Percentiles rank a stretch among this genome's conserved stretches.
Conservation (phyloP, 192 early-diverging fungal species). For the Coemansia sp. region DNA sequence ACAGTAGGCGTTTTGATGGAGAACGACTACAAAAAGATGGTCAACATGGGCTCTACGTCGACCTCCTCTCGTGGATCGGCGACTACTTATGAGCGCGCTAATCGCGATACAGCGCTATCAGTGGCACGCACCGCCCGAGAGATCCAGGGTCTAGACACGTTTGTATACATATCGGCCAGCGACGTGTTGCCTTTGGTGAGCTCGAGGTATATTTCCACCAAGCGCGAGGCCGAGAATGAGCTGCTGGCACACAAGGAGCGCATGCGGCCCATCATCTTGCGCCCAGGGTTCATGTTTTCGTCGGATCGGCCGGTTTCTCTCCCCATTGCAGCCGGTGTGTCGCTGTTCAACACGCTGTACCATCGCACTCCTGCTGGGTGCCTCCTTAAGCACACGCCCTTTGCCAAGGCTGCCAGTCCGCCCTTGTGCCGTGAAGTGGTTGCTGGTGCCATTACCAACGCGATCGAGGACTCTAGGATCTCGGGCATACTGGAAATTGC, state of each 20-base stretch:
- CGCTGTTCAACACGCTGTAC: slow-evolving; percentile 40
- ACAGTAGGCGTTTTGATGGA: slow-evolving; percentile 71
- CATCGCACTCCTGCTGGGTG: slow-evolving; percentile 38
- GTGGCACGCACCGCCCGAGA: slow-evolving; percentile 56
- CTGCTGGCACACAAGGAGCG: slow-evolving; percentile 48
- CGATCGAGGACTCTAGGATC: slow-evolving; percentile 24
- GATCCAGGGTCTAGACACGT: slow-evolving; percentile 51
- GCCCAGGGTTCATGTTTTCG: slow-evolving; percentile 66
- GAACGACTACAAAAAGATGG: slow-evolving; percentile 60
- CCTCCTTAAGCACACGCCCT: slow-evolving; percentile 25
- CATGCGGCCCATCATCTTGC: slow-evolving; percentile 56
- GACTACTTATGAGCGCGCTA: slow-evolving; percentile 61
- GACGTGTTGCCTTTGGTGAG: slow-evolving; percentile 63
- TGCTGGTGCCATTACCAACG: slow-evolving; percentile 35
- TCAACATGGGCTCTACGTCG: slow-evolving; percentile 33
- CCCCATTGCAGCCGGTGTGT: slow-evolving; percentile 57
- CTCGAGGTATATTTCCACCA: slow-evolving; percentile 66
- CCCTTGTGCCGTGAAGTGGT: slow-evolving; percentile 41
- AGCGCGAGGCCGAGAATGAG: slow-evolving; percentile 65
- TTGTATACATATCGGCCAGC: slow-evolving; percentile 68
- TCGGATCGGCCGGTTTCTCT: slow-evolving; percentile 56
- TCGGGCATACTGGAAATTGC: slow-evolving; percentile 28
- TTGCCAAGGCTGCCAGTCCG: slow-evolving; percentile 43
- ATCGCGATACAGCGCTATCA: slow-evolving; percentile 66
- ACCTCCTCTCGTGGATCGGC: slow-evolving; percentile 12